Evolutionary conservation across 2,329 filamentous ascomycete genomes (phyloP), one percentile per base, ranked within the genome.

Genomic region (Cucurbitaria berberidis): DNA sequence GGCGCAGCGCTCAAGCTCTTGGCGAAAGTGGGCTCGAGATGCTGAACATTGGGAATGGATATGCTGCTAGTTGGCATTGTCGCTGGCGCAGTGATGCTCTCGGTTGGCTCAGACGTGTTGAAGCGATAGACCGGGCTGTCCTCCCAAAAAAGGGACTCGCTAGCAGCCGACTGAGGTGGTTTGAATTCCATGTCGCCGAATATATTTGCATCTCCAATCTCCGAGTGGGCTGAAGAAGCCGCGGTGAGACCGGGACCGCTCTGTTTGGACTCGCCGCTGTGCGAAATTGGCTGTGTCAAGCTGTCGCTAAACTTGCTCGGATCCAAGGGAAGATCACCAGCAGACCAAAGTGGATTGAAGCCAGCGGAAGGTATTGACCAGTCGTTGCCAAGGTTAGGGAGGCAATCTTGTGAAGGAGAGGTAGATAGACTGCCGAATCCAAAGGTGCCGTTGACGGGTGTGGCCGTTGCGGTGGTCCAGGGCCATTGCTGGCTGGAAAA

Each of bases 181-280:
- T 63, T 72, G 53, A 67, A 63, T 19, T 76, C 74, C 53, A 74
- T n/a, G 29, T 76, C 71, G 39, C 64, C 66, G 32, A 74, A 72
- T 11, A 68, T 55, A 10, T 60, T 57, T 16, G 68, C 62, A 21
- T 76, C 75, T 29, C 72, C 75, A 43, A 74, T 66, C 43, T 77
- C 75, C 13, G 75, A 77, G 32, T 76, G 75, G 16, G 69, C 64
- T n/a, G 75, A 76, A 18, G 75, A 76, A 19, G 73, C 69, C 21
- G 67, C 69, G n/a, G 74, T 75, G 6, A 77, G 69, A 24, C 73
- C 74, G 24, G 74, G 74, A 13, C 67, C 69, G 54, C 74, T 76
- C 39, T 72, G 69, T 44, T 71, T 75, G 0, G 75, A 77, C 53
- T 77, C 75, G 21, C 75, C 75, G 47, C 74, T 76, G 40, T 76